Evolutionary conservation across 345 rosid species (phyloP).

Genomic region (Durio zibethinus): DNA sequence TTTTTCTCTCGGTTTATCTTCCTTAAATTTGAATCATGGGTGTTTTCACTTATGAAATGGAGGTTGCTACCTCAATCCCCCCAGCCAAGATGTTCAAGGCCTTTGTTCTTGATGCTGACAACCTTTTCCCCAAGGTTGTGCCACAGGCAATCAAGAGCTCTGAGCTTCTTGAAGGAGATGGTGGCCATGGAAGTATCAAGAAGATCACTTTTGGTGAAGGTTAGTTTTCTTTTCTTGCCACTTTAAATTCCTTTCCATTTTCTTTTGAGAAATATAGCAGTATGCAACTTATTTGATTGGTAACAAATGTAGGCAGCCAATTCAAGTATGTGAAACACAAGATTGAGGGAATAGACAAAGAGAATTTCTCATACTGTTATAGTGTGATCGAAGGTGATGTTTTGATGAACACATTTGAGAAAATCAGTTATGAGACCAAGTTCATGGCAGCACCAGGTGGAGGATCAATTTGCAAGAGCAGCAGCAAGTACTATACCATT

Average conservation of each 20-base stretch:
- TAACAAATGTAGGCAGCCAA: neutral
- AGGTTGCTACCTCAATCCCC: slow-evolving; percentile 20
- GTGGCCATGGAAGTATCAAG: too few relatives aligned
- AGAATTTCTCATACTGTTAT: slow-evolving; percentile 15
- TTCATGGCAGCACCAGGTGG: slow-evolving; percentile 26
- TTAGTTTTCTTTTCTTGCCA: too few relatives aligned
- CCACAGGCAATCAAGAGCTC: slow-evolving; percentile 31
- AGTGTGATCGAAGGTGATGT: slow-evolving; percentile 25
- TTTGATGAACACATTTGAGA: slow-evolving; percentile 13
- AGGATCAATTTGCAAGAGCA: slow-evolving; percentile 32
- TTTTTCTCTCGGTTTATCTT: too few relatives aligned
- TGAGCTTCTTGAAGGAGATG: too few relatives aligned
- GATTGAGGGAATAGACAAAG: slow-evolving; percentile 17
- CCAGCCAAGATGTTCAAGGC: slow-evolving; percentile 38
- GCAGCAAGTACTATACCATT: slow-evolving; percentile 21
- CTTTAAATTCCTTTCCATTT: too few relatives aligned
- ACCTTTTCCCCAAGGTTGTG: slow-evolving; percentile 31
- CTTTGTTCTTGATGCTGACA: slow-evolving; percentile 20
- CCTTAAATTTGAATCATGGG: too few relatives aligned
- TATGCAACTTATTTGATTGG: neutral
- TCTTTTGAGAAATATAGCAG: too few relatives aligned
- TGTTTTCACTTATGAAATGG: slow-evolving; percentile 21
- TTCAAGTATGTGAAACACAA: slow-evolving; percentile 26
- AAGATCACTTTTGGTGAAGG: too few relatives aligned
- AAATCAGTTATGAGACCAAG: slow-evolving; percentile 13